Evolutionary conservation across 305 asterid species (phyloP), one percentile per base, ranked within the genome.

Genomic region (Solanum hybrid): DNA sequence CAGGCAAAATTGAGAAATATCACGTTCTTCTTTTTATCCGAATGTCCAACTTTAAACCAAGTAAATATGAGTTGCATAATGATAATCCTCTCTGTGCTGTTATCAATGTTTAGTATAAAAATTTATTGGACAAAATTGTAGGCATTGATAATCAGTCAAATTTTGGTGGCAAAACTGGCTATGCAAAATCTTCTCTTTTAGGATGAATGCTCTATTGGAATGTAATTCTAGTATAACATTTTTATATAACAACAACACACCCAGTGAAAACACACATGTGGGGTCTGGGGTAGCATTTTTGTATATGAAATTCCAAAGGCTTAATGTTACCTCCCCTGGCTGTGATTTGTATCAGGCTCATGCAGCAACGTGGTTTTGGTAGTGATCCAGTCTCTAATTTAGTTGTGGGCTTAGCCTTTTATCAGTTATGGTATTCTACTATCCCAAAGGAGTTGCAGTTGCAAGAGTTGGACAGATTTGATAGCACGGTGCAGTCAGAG

Each of bases 361-460:
- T 91, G 95, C 96, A 95, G 93, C 95, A 95, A 89, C 92, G 89
- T 88, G 95, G 93, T 92, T 96, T 95, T 91, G 94, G 90, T 39
- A 91, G 92, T 84, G 95, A 94, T 81, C 92, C 99, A 78, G 68
- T 90, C 39, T 95, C 97, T 76, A 96, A 95, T 94, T 93, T 96
- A 94, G 94, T 96, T 89, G 97, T 94, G 90, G 98, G 98, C 88
- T 92, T 96, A 91, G 88, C 92, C 84, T 96, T 93, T 92, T 95
- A 86, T 93, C 95, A 94, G 92, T 90, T 93, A 82, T 96, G 99
- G 99, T 95, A 95, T 93, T 92, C 95, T 90, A 86, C 90, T 75
- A 79, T 95, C 84, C 98, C 98, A 7, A 73, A 93, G 89, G 96
- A 94, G 89, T 90, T 95, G 90, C 95, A 95, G 90, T 86, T 95